phyloP scores from a whole-genome alignment of 2,329 filamentous ascomycete species.

The Samsoniella hepiali region DNA sequence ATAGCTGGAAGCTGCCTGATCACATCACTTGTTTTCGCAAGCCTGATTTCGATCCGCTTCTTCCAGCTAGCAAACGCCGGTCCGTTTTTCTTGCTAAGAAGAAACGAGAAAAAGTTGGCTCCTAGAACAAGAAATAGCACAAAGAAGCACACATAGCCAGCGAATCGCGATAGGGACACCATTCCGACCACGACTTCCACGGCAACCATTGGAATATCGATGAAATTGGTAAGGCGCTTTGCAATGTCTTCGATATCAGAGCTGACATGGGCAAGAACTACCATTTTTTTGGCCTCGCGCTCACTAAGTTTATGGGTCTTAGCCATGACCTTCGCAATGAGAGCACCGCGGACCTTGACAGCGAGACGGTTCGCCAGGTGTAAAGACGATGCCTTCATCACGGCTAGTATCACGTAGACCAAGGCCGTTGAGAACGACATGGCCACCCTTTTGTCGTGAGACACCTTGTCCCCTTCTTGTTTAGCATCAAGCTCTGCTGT shows the following conservation, averaged over 20 bases:
- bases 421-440: not conserved
- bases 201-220: not conserved
- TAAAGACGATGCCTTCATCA: not conserved
- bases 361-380: constrained; percentile 24
- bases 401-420: not conserved
- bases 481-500: not conserved
- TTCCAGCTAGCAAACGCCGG: constrained; percentile 1
- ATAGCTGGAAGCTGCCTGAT: constrained; percentile 7
- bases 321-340: constrained; percentile 45
- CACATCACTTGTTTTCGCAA: not conserved
- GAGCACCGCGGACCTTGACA: constrained; percentile 30
- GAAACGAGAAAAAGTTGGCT: not conserved
- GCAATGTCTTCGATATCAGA: constrained; percentile 3
- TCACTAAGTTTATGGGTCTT: constrained; percentile 37
- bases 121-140: not conserved
- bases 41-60: not conserved
- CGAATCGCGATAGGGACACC: not conserved
- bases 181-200: not conserved
- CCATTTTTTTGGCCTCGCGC: constrained; percentile 28
- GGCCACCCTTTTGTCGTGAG: not conserved
- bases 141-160: not conserved
- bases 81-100: not conserved
- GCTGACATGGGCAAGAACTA: constrained; percentile 8
- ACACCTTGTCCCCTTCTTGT: not conserved
- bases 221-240: not conserved